Conservation (phyloP, 352 stramenopile species). For the Phytophthora boehmeriae region DNA sequence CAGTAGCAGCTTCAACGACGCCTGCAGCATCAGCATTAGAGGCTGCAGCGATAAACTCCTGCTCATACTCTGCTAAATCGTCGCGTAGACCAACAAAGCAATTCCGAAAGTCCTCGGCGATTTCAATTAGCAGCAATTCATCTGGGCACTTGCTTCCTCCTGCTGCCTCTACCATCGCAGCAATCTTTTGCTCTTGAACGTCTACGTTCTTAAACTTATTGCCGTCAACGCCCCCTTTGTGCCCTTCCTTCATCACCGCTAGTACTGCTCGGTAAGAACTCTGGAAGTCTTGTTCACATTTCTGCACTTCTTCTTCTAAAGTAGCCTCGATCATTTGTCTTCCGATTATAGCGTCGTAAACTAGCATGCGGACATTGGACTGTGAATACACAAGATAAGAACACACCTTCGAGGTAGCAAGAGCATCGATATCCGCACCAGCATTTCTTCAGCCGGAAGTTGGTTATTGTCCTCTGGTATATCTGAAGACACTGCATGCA, state of each 20-base stretch:
- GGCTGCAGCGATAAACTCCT: conserved; percentile 43
- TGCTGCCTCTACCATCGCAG: conserved; percentile 16
- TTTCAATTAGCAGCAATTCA: conserved; percentile 58
- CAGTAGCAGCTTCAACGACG: conserved; percentile 38
- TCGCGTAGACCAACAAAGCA: conserved; percentile 27
- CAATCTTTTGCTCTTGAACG: conserved; percentile 28
- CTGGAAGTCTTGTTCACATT: conserved; percentile 48
- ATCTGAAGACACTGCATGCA: conserved; percentile 27
- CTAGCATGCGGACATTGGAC: conserved; percentile 46
- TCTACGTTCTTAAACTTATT: conserved; percentile 9
- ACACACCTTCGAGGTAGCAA: background rate
- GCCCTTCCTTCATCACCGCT: conserved; percentile 22
- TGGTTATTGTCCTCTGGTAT: conserved; percentile 30
- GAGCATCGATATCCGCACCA: conserved; percentile 10
- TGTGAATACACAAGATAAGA: conserved; percentile 16
- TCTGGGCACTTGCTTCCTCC: conserved; percentile 29
- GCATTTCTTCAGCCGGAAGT: conserved; percentile 19
- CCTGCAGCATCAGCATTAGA: conserved; percentile 39
- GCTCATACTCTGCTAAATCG: conserved; percentile 44
- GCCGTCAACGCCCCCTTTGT: conserved; percentile 4
- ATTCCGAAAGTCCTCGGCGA: conserved; percentile 36
- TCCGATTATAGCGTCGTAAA: conserved; percentile 77
- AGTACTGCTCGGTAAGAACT: conserved; percentile 39
- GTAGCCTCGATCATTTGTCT: conserved; percentile 68
- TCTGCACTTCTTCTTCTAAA: conserved; percentile 54